Conservation (phyloP, 1,139 yeast genomes). For the Nadsonia commutata region DNA sequence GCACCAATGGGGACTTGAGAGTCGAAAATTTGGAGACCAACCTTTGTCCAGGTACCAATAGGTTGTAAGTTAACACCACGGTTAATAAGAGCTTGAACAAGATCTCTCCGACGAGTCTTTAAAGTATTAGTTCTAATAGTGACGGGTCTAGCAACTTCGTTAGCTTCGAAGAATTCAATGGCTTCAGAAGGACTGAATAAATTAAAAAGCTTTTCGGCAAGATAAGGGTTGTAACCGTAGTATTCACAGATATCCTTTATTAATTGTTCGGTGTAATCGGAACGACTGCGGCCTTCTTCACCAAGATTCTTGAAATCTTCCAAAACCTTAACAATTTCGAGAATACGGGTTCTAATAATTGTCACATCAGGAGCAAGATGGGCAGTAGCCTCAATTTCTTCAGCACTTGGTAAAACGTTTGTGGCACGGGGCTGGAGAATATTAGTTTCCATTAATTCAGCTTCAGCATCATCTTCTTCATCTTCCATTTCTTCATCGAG, state of each 20-base stretch:
- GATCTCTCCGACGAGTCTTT: slow-evolving; percentile 86
- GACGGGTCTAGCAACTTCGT: slow-evolving; percentile 91
- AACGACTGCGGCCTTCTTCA: slow-evolving; percentile 75
- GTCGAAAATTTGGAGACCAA: slow-evolving; percentile 91
- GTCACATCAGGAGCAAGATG: slow-evolving; percentile 55
- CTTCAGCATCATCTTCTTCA: slow-evolving; percentile 17
- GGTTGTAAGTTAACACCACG: slow-evolving; percentile 97
- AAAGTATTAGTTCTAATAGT: slow-evolving; percentile 94
- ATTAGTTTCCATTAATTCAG: slow-evolving; percentile 14
- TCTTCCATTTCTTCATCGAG: slow-evolving; percentile 14
- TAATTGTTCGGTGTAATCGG: slow-evolving; percentile 65
- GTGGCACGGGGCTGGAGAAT: slow-evolving; percentile 18
- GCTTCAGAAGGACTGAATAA: slow-evolving; percentile 93
- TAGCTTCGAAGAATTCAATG: slow-evolving; percentile 95
- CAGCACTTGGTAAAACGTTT: slow-evolving; percentile 38
- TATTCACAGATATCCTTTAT: slow-evolving; percentile 78
- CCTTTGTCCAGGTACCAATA: slow-evolving; percentile 95
- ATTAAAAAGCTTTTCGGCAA: slow-evolving; percentile 86
- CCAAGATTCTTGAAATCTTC: slow-evolving; percentile 78
- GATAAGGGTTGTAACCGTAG: slow-evolving; percentile 89
- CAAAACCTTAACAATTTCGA: slow-evolving; percentile 88
- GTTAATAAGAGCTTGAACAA: slow-evolving; percentile 88
- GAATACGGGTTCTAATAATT: slow-evolving; percentile 79
- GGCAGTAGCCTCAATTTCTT: slow-evolving; percentile 46
- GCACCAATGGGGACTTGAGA: slow-evolving; percentile 99